A percentile compares a stretch with the other conserved stretches of the same genome.
Evolutionary conservation across 169 alveolate species (phyloP).

Genomic region (Cryptosporidium bovis): DNA sequence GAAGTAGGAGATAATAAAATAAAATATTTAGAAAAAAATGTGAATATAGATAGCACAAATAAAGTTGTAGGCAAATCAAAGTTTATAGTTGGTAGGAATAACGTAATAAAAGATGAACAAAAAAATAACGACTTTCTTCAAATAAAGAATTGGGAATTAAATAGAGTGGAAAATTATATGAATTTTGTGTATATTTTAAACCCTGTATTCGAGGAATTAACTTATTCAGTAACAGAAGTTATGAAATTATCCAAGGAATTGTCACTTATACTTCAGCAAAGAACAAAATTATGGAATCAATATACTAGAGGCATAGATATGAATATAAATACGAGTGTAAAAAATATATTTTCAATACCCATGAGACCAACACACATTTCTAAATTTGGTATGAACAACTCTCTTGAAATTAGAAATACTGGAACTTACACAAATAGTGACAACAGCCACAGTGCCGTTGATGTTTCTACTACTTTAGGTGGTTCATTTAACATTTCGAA

Average conservation of each 20-base stretch:
- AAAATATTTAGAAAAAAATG: too few relatives aligned
- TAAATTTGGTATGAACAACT: background rate
- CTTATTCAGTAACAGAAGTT: conserved; percentile 40
- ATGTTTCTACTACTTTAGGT: too few relatives aligned
- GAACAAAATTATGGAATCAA: conserved; percentile 27
- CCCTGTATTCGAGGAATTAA: conserved; percentile 25
- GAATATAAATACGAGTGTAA: background rate
- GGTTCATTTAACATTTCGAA: background rate
- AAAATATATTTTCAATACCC: background rate
- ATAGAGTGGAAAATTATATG: conserved; percentile 26
- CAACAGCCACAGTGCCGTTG: too few relatives aligned
- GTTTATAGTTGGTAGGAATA: too few relatives aligned
- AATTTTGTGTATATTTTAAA: conserved; percentile 11
- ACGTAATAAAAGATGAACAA: background rate
- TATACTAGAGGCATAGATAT: conserved; percentile 26
- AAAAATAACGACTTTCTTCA: conserved; percentile 14
- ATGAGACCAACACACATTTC: conserved; percentile 11
- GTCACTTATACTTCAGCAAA: conserved; percentile 21
- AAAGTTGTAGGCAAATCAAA: too few relatives aligned
- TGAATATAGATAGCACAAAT: too few relatives aligned
- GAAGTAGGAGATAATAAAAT: too few relatives aligned
- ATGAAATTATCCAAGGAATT: conserved; percentile 22
- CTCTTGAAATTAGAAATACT: too few relatives aligned
- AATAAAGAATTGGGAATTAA: conserved; percentile 34
- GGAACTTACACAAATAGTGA: too few relatives aligned